A percentile compares a stretch with the other conserved stretches of the same genome.
phyloP scores from a whole-genome alignment of 2,329 filamentous ascomycete species.

The Tolypocladium amazonense region DNA sequence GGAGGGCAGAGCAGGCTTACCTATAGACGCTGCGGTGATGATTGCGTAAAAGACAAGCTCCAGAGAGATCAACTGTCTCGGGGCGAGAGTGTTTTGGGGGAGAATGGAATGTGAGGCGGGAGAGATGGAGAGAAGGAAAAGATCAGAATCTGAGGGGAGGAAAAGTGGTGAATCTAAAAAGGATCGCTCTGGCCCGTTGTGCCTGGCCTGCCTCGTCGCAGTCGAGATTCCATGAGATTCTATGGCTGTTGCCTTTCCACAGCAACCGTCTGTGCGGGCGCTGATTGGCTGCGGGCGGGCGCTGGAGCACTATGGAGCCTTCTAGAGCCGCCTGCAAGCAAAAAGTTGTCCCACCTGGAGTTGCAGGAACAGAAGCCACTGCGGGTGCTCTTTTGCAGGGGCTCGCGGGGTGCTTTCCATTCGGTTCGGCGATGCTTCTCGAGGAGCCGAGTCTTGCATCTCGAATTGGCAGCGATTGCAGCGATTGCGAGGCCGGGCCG shows the following conservation, averaged over 20 bases:
- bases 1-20: conserved; percentile 6
- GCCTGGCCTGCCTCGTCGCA: conserved; percentile 13
- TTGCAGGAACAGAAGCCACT: neutral
- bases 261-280: conserved; percentile 8
- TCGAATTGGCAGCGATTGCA: neutral
- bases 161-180: conserved; percentile 23
- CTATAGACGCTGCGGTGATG: conserved; percentile 9
- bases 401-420: neutral
- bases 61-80: conserved; percentile 6
- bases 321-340: conserved; percentile 8
- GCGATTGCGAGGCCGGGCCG: neutral
- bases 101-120: conserved; percentile 9
- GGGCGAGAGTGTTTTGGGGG: neutral
- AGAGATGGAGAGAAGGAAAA: conserved; percentile 10
- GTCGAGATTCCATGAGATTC: conserved; percentile 36
- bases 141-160: conserved; percentile 12
- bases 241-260: conserved; percentile 21
- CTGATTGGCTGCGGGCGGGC: conserved; percentile 14
- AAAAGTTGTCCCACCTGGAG: neutral
- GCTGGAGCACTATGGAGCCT: conserved; percentile 12
- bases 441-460: neutral
- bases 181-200: conserved; percentile 11
- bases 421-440: neutral
- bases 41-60: conserved; percentile 3
- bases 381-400: neutral